Percentiles rank a stretch among this genome's conserved stretches.
Conservation (phyloP, 192 early-diverging fungal genomes). For the Globomyces pollinis-pini region DNA sequence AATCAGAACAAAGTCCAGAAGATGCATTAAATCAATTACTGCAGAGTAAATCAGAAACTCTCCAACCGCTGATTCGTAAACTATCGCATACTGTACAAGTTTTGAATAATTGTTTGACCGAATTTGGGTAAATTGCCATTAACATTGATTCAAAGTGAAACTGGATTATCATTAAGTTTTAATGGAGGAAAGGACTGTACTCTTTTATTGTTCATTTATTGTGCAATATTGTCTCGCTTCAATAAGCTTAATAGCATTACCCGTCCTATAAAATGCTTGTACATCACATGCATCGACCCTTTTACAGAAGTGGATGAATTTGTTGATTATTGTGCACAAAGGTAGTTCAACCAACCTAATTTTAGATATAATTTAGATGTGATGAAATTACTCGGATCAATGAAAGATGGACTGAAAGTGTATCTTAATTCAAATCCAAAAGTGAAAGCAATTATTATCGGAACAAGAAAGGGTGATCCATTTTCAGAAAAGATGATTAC, state of each 20-base stretch:
- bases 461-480: constrained; percentile 50
- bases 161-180: constrained; percentile 77
- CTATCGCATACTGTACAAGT: no score
- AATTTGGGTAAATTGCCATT: no score
- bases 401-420: constrained; percentile 68
- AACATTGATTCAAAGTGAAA: no score
- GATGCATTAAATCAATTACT: no score
- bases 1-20: no score
- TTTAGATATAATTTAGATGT: constrained; percentile 65
- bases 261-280: constrained; percentile 35
- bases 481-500: constrained; percentile 20
- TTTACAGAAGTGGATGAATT: constrained; percentile 86
- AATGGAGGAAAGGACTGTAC: constrained; percentile 99
- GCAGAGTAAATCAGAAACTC: no score
- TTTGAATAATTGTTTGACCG: no score
- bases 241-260: constrained; percentile 29
- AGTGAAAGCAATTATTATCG: constrained; percentile 74
- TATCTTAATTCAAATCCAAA: constrained; percentile 51
- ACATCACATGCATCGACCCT: constrained; percentile 66
- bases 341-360: constrained; percentile 17
- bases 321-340: constrained; percentile 57
- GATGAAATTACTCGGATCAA: constrained; percentile 57
- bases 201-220: constrained; percentile 74
- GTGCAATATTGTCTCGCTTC: constrained; percentile 55
- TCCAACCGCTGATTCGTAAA: no score